phyloP scores from a whole-genome alignment of 2,329 filamentous ascomycete genomes.

The Colletotrichum simmondsii region DNA sequence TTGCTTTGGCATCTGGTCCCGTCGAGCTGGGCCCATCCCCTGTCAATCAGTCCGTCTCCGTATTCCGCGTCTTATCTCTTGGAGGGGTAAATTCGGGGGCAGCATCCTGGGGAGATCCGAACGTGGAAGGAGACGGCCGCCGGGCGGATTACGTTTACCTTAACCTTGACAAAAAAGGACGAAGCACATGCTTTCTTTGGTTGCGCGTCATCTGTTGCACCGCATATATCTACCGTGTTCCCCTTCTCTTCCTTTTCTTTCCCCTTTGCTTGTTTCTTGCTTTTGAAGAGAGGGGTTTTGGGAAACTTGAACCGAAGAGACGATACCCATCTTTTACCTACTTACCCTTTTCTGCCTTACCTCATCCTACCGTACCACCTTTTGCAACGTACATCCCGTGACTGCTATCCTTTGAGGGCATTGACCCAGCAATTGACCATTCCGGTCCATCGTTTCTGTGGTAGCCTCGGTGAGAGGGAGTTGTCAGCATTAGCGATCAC shows the following conservation, averaged over 20 bases:
- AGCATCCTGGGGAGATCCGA: background rate
- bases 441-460: background rate
- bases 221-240: slow-evolving; percentile 3
- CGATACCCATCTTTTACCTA: background rate
- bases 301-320: background rate
- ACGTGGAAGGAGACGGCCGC: background rate
- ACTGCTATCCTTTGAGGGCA: background rate
- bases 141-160: background rate
- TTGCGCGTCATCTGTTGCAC: slow-evolving; percentile 8
- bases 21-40: background rate
- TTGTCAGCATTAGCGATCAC: background rate
- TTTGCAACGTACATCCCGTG: background rate
- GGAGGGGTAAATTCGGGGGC: background rate
- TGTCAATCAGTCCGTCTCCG: background rate
- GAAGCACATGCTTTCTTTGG: slow-evolving; percentile 6
- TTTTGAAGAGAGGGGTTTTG: background rate
- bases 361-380: background rate
- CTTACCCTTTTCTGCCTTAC: background rate
- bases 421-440: background rate
- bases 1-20: background rate
- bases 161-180: background rate
- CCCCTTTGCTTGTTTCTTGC: background rate
- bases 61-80: slow-evolving; percentile 3
- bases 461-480: background rate
- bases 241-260: background rate